Evolutionary conservation across 768 basidiomycete genomes (phyloP).

Genomic region (Phlebiopsis gigantea): DNA sequence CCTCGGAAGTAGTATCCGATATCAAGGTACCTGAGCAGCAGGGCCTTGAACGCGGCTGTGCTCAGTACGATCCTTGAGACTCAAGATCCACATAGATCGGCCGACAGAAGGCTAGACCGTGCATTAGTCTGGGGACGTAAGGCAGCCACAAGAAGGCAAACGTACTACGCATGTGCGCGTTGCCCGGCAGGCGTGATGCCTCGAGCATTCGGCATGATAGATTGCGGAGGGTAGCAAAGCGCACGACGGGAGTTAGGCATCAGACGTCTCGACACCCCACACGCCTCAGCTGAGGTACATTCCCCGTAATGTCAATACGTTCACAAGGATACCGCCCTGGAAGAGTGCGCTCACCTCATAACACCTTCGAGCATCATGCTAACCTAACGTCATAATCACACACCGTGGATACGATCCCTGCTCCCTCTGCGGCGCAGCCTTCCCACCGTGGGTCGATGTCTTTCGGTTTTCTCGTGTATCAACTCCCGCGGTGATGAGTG

Average conservation of each 20-base stretch:
- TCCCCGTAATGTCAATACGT: not conserved
- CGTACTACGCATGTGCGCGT: not conserved
- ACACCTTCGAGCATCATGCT: not conserved
- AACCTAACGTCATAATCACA: not conserved
- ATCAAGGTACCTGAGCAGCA: not conserved
- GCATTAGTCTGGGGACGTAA: not conserved
- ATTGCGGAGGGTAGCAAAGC: not conserved
- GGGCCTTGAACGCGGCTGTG: not conserved
- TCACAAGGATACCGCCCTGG: not conserved
- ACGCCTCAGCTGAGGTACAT: not conserved
- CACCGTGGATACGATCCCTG: not conserved
- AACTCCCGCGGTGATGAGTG: not conserved
- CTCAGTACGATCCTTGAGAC: not conserved
- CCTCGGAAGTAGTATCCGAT: not conserved
- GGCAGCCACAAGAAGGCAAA: not conserved
- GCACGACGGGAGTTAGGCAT: not conserved
- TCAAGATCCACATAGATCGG: not conserved
- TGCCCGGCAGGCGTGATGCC: not conserved
- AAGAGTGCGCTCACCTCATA: not conserved
- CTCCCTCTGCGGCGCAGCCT: not conserved
- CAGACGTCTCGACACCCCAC: not conserved
- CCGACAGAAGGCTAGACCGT: not conserved
- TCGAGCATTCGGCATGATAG: not conserved
- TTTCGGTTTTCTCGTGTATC: not conserved
- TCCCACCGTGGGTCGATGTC: not conserved